phyloP scores from a whole-genome alignment of 768 basidiomycete genomes.

The Termitomyces titanicus region DNA sequence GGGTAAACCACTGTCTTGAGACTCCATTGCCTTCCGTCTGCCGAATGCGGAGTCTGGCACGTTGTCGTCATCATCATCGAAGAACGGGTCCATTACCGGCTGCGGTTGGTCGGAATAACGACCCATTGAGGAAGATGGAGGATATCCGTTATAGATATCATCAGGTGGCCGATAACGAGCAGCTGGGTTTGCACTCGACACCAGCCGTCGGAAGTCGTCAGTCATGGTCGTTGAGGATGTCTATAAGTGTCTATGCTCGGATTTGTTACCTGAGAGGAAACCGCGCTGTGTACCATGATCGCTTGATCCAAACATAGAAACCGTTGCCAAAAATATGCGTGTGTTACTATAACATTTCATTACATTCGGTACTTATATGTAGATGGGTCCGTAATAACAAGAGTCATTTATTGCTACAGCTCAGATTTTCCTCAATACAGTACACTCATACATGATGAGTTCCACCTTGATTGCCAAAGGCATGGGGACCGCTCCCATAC shows the following conservation, averaged over 20 bases:
- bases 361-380: neutral
- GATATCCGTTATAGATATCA: constrained; percentile 57
- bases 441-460: neutral
- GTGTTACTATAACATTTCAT: too few species aligned
- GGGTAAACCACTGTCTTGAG: constrained; percentile 55
- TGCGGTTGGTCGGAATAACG: constrained; percentile 43
- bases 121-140: constrained; percentile 43
- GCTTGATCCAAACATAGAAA: constrained; percentile 13
- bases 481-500: neutral
- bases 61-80: constrained; percentile 81
- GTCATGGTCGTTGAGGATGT: constrained; percentile 37
- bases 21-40: constrained; percentile 42
- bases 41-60: constrained; percentile 67
- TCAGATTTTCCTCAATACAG: too few species aligned
- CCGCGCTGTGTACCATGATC: constrained; percentile 10
- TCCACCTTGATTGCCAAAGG: neutral
- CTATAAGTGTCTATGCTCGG: too few species aligned
- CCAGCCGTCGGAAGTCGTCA: constrained; percentile 73
- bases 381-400: neutral
- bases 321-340: too few species aligned
- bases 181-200: constrained; percentile 70
- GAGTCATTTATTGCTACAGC: neutral
- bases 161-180: constrained; percentile 49
- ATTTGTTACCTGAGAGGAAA: constrained; percentile 8
- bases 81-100: constrained; percentile 75